Base-by-base conservation (phyloP, 2,329 filamentous ascomycete genomes). In the Fusarium nygamai region DNA sequence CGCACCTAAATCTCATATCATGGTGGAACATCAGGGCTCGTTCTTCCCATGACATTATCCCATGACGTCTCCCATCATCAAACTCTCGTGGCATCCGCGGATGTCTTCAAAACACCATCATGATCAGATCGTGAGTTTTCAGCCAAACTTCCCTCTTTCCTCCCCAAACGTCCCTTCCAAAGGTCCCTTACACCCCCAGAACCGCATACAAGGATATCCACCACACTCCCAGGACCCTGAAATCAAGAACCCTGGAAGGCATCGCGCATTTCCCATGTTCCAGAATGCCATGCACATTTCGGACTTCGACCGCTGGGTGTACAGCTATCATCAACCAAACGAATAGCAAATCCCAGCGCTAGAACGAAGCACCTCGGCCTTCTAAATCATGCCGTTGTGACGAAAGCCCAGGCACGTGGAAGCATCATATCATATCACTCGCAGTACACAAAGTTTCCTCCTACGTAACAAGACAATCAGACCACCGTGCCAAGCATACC, bases 391-490 rank as follows among this genome's bases (percentile, higher is more conserved):
- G 17, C 34, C 31, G 27, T 53, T 53, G 19, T 70, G 53, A 50
- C 46, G 34, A 58, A 54, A 44, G 6, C 13, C 44, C 36, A 66
- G 33, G 53, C 60, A 70, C 61, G 51, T 71, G 64, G 24, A 39
- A 12, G 17, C 19, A 70, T 70, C 67, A 70, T 71, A 70, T 70
- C 67, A 70, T 70, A 43, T 48, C 24, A 31, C 47, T 64, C 47
- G 29, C 12, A 22, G 34, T 3, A 5, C 17, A n/a, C 13, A 20
- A 19, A 31, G 16, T 31, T 41, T 31, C 34, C 44, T 50, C 44
- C 33, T 61, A 54, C 66, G 63, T 47, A 56, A 54, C 5, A 14
- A 39, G 2, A 33, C 16, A 29, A 70, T 66, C 60, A 70, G 67
- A 70, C 59, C 67, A 70, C 59, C 48, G 16, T 39, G 33, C 63